phyloP scores from a whole-genome alignment of 192 early-diverging fungal species.

The Mortierella antarctica region DNA sequence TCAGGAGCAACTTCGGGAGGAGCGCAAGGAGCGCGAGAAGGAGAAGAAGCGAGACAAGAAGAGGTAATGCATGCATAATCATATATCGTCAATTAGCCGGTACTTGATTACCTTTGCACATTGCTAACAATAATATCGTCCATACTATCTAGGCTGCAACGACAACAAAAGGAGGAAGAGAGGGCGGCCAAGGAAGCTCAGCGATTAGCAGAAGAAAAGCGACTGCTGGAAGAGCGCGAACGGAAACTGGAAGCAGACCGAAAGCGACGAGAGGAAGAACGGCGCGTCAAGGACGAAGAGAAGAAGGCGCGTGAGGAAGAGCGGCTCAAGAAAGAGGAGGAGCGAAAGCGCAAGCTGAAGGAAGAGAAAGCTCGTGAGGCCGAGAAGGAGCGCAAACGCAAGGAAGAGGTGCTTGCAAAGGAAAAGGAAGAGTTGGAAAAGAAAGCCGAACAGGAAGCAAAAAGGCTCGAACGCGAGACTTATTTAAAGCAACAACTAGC shows the following conservation, averaged over 20 bases:
- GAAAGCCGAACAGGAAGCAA: constrained; percentile 13
- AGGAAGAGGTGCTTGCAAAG: constrained; percentile 49
- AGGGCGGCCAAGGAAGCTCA: constrained; percentile 67
- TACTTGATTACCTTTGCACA: neutral
- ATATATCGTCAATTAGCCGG: no score
- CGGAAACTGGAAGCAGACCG: constrained; percentile 71
- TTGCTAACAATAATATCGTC: neutral
- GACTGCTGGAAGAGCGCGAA: constrained; percentile 51
- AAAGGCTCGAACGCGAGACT: constrained; percentile 34
- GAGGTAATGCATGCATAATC: constrained; percentile 58
- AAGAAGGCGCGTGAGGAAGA: constrained; percentile 64
- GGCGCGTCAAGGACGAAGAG: constrained; percentile 68
- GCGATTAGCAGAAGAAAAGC: constrained; percentile 59
- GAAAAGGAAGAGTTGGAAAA: constrained; percentile 27
- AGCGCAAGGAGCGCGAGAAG: constrained; percentile 69
- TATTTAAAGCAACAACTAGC: constrained; percentile 38
- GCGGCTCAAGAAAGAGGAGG: constrained; percentile 56
- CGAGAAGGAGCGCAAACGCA: constrained; percentile 60
- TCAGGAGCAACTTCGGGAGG: constrained; percentile 65
- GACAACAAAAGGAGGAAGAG: constrained; percentile 81
- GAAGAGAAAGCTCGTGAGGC: constrained; percentile 66
- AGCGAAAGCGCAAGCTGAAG: constrained; percentile 62
- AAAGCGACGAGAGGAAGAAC: constrained; percentile 69
- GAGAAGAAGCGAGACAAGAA: constrained; percentile 83
- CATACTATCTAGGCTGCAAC: constrained; percentile 60